Evolutionary conservation across 805 yeast genomes (phyloP).

Genomic region (Cyberlindnera galapagoensis): DNA sequence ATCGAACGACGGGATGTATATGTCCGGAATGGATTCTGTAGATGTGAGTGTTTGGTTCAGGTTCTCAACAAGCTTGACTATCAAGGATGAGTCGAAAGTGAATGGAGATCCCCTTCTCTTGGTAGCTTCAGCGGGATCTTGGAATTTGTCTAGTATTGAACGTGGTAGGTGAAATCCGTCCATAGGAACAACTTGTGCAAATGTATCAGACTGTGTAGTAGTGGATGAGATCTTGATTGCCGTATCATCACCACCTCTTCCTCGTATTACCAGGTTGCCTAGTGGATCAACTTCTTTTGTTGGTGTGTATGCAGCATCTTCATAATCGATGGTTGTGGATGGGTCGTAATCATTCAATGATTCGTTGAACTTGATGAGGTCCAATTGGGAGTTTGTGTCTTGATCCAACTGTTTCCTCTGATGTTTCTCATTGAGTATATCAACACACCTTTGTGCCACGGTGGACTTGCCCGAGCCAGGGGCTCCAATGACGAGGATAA

Average conservation of each 20-base stretch:
- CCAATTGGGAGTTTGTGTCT: too few species aligned
- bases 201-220: slow-evolving; percentile 1
- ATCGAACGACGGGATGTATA: slow-evolving; percentile 64
- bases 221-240: slow-evolving; percentile 13
- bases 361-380: too few species aligned
- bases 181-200: slow-evolving; percentile 55
- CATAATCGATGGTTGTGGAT: slow-evolving; percentile 9
- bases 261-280: slow-evolving; percentile 14
- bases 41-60: slow-evolving; percentile 13
- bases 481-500: slow-evolving; percentile 62
- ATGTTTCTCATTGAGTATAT: slow-evolving; percentile 30
- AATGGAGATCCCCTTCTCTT: slow-evolving; percentile 76
- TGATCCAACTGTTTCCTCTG: slow-evolving; percentile 6
- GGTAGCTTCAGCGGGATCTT: slow-evolving; percentile 51
- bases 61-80: slow-evolving; percentile 10
- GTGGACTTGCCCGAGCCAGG: slow-evolving; percentile 90
- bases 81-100: slow-evolving; percentile 56
- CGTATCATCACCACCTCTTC: slow-evolving; percentile 22
- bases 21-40: slow-evolving; percentile 25
- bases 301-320: slow-evolving; percentile 16
- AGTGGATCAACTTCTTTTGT: slow-evolving; percentile 5
- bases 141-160: slow-evolving; percentile 37
- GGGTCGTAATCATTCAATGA: slow-evolving; percentile 3
- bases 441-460: slow-evolving; percentile 41
- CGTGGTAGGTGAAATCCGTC: slow-evolving; percentile 73